Conservation (phyloP, 148 eudicot genomes). For the Polygonum aviculare region DNA sequence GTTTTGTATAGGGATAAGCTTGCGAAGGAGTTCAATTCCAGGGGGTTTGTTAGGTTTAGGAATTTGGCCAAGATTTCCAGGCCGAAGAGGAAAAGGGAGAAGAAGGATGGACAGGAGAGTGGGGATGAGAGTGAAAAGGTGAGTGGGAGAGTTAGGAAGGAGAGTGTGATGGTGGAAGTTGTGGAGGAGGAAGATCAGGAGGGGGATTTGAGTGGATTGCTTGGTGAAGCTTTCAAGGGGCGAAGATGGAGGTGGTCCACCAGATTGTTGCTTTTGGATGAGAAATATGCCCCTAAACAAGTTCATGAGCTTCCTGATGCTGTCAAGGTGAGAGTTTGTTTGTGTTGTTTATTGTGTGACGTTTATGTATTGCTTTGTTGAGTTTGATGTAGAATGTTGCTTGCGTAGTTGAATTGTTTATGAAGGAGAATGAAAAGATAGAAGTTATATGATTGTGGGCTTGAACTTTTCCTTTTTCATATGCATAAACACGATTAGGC, state of each 20-base stretch:
- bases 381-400: background rate
- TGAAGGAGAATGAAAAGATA: background rate
- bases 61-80: slow-evolving; percentile 73
- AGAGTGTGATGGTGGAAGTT: slow-evolving; percentile 48
- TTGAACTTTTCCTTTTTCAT: background rate
- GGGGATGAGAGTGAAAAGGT: slow-evolving; percentile 13
- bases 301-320: slow-evolving; percentile 76
- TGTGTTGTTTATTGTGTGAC: background rate
- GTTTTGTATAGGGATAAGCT: slow-evolving; percentile 77
- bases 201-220: slow-evolving; percentile 60
- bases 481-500: background rate
- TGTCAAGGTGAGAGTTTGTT: slow-evolving; percentile 35
- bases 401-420: background rate
- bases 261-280: slow-evolving; percentile 88
- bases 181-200: slow-evolving; percentile 41
- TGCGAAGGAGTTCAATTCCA: slow-evolving; percentile 54
- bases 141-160: slow-evolving; percentile 29
- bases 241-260: slow-evolving; percentile 78
- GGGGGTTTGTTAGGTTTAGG: slow-evolving; percentile 70
- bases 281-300: slow-evolving; percentile 32
- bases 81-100: slow-evolving; percentile 42
- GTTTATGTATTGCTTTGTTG: background rate
- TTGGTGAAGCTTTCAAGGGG: slow-evolving; percentile 58
- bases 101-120: slow-evolving; percentile 18
- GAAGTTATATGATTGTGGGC: background rate